Conservation (phyloP, 2,329 filamentous ascomycete genomes). For the Fusarium floridanum region DNA sequence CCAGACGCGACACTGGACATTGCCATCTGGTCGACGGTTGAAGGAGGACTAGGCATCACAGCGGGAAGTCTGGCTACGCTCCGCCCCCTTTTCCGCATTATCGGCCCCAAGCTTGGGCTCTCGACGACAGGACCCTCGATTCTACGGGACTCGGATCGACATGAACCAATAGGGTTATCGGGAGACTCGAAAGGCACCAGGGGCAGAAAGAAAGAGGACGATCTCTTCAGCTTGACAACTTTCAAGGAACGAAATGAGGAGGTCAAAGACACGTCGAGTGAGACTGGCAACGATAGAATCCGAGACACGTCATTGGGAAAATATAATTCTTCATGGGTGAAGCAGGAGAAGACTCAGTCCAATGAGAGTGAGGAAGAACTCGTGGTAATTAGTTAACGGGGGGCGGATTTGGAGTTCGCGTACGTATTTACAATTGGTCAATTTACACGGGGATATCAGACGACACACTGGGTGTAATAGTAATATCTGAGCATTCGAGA, state of each 20-base stretch:
- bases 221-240: neutral
- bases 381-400: neutral
- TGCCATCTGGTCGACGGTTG: neutral
- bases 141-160: neutral
- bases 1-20: neutral
- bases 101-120: neutral
- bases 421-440: neutral
- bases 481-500: neutral
- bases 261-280: neutral
- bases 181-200: neutral
- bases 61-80: neutral
- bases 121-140: neutral
- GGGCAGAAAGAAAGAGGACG: neutral
- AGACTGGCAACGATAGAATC: neutral
- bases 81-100: neutral
- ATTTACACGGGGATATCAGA: neutral
- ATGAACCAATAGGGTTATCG: neutral
- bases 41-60: neutral
- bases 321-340: neutral
- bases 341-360: neutral
- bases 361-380: neutral
- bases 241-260: neutral
- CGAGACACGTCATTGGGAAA: neutral
- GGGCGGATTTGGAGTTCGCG: neutral
- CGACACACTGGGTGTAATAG: neutral